phyloP scores from a whole-genome alignment of 2,329 filamentous ascomycete species.

The Nothopassalora personata region DNA sequence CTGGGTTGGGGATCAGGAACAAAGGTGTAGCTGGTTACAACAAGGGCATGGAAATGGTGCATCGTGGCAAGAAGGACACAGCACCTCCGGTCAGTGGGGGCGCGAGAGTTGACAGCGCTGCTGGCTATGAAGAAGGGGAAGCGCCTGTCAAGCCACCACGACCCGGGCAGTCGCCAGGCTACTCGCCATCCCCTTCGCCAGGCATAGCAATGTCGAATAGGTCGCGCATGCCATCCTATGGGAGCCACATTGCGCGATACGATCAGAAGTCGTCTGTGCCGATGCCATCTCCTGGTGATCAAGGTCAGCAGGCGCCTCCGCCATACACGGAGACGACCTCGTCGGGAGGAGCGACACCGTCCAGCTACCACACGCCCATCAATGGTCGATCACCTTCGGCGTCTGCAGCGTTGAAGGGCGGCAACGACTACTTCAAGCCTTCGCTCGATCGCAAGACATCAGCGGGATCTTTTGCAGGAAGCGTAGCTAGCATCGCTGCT shows the following conservation, averaged over 20 bases:
- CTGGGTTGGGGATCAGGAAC: slow-evolving; percentile 45
- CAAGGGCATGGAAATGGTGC: slow-evolving; percentile 2
- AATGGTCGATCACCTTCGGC: slow-evolving; percentile 19
- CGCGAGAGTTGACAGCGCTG: not conserved
- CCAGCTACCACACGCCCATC: slow-evolving; percentile 29
- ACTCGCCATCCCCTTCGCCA: slow-evolving; percentile 15
- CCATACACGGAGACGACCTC: slow-evolving; percentile 20
- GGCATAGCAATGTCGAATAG: slow-evolving; percentile 22
- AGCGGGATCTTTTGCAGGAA: slow-evolving; percentile 31
- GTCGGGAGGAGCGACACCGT: slow-evolving; percentile 29
- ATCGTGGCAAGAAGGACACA: slow-evolving; percentile 5
- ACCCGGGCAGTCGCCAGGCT: slow-evolving; percentile 18
- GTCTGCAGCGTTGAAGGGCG: slow-evolving; percentile 16
- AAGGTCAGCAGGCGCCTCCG: slow-evolving; percentile 11
- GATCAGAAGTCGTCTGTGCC: slow-evolving; percentile 20
- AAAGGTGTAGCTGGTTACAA: slow-evolving; percentile 11
- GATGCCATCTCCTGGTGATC: slow-evolving; percentile 8
- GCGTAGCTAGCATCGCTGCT: slow-evolving; percentile 33
- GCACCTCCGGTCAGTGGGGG: not conserved
- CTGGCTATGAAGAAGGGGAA: slow-evolving; percentile 23
- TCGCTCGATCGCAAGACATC: slow-evolving; percentile 13
- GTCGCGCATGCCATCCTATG: slow-evolving; percentile 20
- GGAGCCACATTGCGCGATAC: slow-evolving; percentile 16
- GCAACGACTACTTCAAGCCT: slow-evolving; percentile 29
- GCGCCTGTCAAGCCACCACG: slow-evolving; percentile 32